Percentiles rank a stretch among this genome's conserved stretches.
These are phyloP conservation scores for Castanopsis chinensis DNA, from an alignment of 306 rosid species.

Conservation along the genomic window DNA sequence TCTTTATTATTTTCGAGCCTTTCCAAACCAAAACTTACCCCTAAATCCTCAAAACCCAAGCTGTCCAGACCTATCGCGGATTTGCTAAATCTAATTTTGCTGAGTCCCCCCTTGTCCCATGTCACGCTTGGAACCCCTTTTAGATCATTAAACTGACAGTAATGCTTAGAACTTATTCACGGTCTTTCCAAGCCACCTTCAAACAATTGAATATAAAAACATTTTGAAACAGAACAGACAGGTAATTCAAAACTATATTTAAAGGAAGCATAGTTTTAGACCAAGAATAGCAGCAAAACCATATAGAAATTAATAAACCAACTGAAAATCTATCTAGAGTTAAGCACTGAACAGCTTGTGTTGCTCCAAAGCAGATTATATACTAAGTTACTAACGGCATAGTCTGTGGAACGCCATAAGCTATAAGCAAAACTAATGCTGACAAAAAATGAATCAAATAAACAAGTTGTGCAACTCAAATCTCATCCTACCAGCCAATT, in stretches of 20 bases:
- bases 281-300: not conserved
- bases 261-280: not conserved
- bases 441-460: not conserved
- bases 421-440: not conserved
- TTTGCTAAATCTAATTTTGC: too few relatives aligned
- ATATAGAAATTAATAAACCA: not conserved
- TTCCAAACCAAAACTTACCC: too few relatives aligned
- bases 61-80: too few relatives aligned
- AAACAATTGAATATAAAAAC: not conserved
- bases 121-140: conserved; percentile 33
- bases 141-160: conserved; percentile 36
- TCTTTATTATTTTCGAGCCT: too few relatives aligned
- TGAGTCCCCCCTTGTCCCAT: too few relatives aligned
- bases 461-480: conserved; percentile 35
- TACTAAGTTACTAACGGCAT: not conserved
- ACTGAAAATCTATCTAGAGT: not conserved
- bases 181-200: not conserved
- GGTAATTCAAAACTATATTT: not conserved
- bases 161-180: not conserved
- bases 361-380: not conserved
- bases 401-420: not conserved
- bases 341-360: not conserved
- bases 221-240: not conserved
- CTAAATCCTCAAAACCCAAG: too few relatives aligned
- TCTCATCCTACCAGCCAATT: conserved; percentile 36